Percentiles rank a stretch among this genome's conserved stretches.
These are phyloP conservation scores for Aspergillus viridinutans DNA, from an alignment of 2,329 filamentous ascomycete species.

Conservation along the genomic window DNA sequence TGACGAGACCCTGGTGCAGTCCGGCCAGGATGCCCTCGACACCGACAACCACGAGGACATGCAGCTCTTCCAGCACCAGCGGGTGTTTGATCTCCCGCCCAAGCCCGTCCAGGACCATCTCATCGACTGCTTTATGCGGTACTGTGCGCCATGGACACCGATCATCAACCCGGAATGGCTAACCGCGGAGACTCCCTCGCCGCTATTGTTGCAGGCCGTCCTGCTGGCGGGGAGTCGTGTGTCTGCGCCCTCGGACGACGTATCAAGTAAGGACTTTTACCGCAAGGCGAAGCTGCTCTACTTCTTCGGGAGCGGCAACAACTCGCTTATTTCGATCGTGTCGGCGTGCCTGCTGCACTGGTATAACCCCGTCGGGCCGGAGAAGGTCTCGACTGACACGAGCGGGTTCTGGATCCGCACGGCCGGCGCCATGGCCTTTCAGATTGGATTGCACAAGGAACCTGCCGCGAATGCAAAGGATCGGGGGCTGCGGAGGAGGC, in stretches of 20 bases:
- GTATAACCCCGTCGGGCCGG: constrained; percentile 43
- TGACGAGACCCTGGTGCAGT: constrained; percentile 27
- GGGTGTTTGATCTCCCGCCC: constrained; percentile 21
- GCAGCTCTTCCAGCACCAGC: constrained; percentile 22
- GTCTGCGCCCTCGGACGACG: constrained; percentile 26
- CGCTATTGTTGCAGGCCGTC: constrained; percentile 31
- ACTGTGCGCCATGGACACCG: constrained; percentile 41
- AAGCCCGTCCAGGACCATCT: constrained; percentile 30
- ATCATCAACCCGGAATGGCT: constrained; percentile 40
- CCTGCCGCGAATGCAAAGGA: constrained; percentile 30
- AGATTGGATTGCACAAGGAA: constrained; percentile 41
- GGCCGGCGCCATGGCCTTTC: constrained; percentile 40
- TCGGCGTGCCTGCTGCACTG: constrained; percentile 39
- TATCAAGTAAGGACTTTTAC: constrained; percentile 29
- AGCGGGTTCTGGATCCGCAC: constrained; percentile 42
- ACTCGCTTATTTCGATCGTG: constrained; percentile 39
- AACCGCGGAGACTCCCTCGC: constrained; percentile 27
- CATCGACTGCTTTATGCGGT: constrained; percentile 38
- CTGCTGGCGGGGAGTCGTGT: constrained; percentile 42
- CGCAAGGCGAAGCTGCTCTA: constrained; percentile 31
- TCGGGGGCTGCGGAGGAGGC: constrained; percentile 34
- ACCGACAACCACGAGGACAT: constrained; percentile 18
- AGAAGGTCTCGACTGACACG: constrained; percentile 38
- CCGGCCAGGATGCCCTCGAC: constrained; percentile 20
- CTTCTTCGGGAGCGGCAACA: constrained; percentile 30